Percentiles rank a stretch among this genome's conserved stretches.
These are phyloP conservation scores for Sporobolomyces phaffii DNA, from an alignment of 768 basidiomycete genomes.

Conservation along the genomic window DNA sequence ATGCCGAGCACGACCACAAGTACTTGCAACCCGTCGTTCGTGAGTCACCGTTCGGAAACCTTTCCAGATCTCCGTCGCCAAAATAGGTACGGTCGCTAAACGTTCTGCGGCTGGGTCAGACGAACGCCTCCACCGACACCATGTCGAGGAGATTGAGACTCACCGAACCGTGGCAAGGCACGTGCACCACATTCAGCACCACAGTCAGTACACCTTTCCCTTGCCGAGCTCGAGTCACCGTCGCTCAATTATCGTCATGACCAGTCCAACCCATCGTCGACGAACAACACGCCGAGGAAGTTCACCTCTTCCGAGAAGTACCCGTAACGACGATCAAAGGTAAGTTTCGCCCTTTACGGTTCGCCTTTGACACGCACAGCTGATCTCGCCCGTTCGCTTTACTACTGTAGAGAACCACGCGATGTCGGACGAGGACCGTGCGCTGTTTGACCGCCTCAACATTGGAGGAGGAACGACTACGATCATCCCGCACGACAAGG, in stretches of 20 bases:
- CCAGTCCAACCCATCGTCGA: conserved; percentile 31
- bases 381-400: too few relatives aligned
- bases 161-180: conserved; percentile 22
- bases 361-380: not conserved
- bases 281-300: conserved; percentile 27
- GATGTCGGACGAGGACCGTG: conserved; percentile 12
- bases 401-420: conserved; percentile 27
- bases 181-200: conserved; percentile 30
- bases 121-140: conserved; percentile 26
- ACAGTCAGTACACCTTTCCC: not conserved
- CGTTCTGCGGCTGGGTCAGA: not conserved
- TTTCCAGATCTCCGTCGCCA: not conserved
- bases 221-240: not conserved
- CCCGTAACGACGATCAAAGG: conserved; percentile 27
- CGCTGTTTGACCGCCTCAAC: conserved; percentile 23
- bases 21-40: conserved; percentile 30
- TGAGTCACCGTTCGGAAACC: too few relatives aligned
- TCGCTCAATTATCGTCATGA: not conserved
- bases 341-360: not conserved
- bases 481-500: conserved; percentile 28
- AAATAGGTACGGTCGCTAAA: not conserved
- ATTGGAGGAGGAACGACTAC: conserved; percentile 21
- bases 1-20: conserved; percentile 29
- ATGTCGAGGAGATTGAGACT: conserved; percentile 30
- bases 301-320: conserved; percentile 30